Base-by-base conservation (phyloP, 2,329 filamentous ascomycete species). In the Apiospora koreana region DNA sequence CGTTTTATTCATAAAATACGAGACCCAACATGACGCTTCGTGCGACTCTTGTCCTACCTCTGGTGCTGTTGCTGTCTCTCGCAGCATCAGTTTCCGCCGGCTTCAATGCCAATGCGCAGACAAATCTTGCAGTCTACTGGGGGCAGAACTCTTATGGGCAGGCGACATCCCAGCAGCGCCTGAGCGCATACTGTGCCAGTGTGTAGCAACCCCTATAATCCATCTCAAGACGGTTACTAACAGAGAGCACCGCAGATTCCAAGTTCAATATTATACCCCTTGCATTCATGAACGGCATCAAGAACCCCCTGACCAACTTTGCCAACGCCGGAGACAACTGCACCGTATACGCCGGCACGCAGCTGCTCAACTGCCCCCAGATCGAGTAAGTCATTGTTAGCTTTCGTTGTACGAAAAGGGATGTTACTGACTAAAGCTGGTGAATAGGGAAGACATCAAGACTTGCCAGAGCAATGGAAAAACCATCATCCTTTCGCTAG, bases 401-500 rank as follows among this genome's bases (percentile, higher is more conserved):
- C 42, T 8, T n/a, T 18, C 67, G 43, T 42, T 41, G 31, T 21
- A 54, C 43, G 70, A 69, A 50, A 42, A 41, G 68, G 68, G 65
- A 70, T 12, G 7, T 28, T 41, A 35, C 65, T 41, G 23, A 43
- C 23, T 8, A 2, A 3, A 5, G 18, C 50, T 1, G 64, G 0
- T n/a, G 10, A 1, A 18, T 18, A 85, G 83, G 73, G 80, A 79
- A 50, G 87, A 88, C 72, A 88, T 89, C 74, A 79, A 82, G 71
- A 76, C 84, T 12, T 95, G 92, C 80, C 92, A 94, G 78, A 80
- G 78, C 6, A 81, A 89, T 72, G 87, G 87, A 72, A 94, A 94
- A 81, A 93, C 91, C 1, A 90, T 94, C 73, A 78, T 93, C 62
- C 84, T 94, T 12, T 94, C 92, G 2, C 84, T 94, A 62, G 92